A percentile compares a stretch with the other conserved stretches of the same genome.
Conservation (phyloP, 1,284 basidiomycete genomes). For the Anthracocystis walkeri region DNA sequence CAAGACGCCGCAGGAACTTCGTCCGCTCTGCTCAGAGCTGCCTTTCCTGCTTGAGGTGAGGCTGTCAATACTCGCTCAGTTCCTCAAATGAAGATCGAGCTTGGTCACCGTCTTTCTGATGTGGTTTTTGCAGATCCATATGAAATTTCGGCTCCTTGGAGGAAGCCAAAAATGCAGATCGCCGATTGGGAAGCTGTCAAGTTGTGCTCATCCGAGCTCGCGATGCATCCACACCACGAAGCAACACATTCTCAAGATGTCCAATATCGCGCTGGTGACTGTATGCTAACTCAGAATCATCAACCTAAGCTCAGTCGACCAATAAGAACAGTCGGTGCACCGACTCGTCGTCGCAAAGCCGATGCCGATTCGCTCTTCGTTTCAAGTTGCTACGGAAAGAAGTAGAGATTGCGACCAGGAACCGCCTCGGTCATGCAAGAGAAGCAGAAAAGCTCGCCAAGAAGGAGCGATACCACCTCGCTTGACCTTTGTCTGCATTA, state of each 20-base stretch:
- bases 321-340: background rate
- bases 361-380: background rate
- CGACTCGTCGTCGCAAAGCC: background rate
- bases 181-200: conserved; percentile 1
- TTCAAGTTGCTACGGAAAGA: background rate
- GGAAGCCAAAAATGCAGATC: background rate
- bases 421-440: conserved; percentile 5
- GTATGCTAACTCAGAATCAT: background rate
- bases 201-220: conserved; percentile 3
- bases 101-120: no score
- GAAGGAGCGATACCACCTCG: conserved; percentile 1
- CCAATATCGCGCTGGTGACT: background rate
- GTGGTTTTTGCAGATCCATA: no score
- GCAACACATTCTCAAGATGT: background rate
- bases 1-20: no score
- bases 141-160: background rate
- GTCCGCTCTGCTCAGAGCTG: no score
- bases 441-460: conserved; percentile 1
- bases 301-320: background rate
- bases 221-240: no score
- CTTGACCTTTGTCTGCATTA: background rate
- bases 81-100: no score
- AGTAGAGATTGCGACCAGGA: no score
- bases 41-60: no score
- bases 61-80: no score